Evolutionary conservation across 192 early-diverging fungal species (phyloP).

Genomic region (Geranomyces michiganensis): DNA sequence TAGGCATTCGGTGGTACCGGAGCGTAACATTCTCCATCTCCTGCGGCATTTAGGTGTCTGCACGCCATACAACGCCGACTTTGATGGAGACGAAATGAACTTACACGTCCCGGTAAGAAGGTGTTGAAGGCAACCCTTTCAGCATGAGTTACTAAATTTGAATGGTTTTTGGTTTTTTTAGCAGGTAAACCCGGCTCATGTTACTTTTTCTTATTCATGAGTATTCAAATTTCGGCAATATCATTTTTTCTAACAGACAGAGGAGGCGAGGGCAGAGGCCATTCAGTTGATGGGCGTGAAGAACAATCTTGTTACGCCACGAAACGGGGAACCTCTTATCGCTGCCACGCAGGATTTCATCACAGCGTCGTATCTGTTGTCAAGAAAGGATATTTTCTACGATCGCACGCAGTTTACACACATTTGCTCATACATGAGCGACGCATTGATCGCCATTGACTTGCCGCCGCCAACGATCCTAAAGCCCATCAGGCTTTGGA

Average conservation of each 20-base stretch:
- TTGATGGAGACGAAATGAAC: conserved; percentile 99
- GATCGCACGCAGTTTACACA: conserved; percentile 91
- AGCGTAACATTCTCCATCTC: too few relatives aligned
- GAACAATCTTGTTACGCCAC: conserved; percentile 96
- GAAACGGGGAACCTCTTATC: conserved; percentile 97
- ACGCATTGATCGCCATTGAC: conserved; percentile 81
- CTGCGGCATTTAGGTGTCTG: too few relatives aligned
- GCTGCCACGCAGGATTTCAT: conserved; percentile 99
- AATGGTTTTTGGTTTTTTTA: too few relatives aligned
- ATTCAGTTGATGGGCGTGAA: conserved; percentile 93
- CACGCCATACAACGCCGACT: conserved; percentile 99
- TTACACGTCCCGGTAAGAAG: conserved; percentile 97
- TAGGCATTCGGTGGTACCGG: too few relatives aligned
- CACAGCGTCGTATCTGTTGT: conserved; percentile 91
- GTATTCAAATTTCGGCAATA: too few relatives aligned
- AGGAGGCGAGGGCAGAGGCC: conserved; percentile 96
- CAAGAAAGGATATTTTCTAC: conserved; percentile 93
- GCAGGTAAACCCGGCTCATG: too few relatives aligned
- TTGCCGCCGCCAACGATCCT: conserved; percentile 90
- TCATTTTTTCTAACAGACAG: too few relatives aligned
- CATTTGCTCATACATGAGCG: conserved; percentile 89
- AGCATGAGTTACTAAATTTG: too few relatives aligned
- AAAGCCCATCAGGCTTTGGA: conserved; percentile 91
- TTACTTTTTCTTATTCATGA: too few relatives aligned
- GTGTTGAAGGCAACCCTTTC: too few relatives aligned